Percentiles rank a stretch among this genome's conserved stretches.
phyloP scores from a whole-genome alignment of 2,329 filamentous ascomycete species.

The Pseudofabraea citricarpa region DNA sequence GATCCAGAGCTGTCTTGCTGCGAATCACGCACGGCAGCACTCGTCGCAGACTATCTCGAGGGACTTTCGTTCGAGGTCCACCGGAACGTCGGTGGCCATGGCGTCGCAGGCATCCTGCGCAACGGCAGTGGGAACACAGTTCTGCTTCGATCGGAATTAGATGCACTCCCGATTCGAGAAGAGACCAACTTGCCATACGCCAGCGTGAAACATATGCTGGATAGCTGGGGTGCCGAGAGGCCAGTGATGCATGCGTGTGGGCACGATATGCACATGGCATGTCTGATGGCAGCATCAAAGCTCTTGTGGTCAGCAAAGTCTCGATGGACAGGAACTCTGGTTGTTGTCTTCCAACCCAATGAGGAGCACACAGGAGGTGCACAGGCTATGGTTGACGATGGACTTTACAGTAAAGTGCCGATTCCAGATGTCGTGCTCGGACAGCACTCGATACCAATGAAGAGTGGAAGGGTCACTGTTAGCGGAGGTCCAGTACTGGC shows the following conservation, averaged over 20 bases:
- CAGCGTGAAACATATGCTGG: conserved; percentile 28
- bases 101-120: conserved; percentile 32
- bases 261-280: conserved; percentile 50
- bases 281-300: conserved; percentile 42
- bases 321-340: conserved; percentile 49
- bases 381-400: conserved; percentile 53
- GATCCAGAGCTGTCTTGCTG: conserved; percentile 15
- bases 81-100: conserved; percentile 36
- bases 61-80: background rate
- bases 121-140: conserved; percentile 25
- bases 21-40: conserved; percentile 10
- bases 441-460: conserved; percentile 36
- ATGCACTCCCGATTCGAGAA: conserved; percentile 43
- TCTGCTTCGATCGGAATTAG: conserved; percentile 43
- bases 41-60: conserved; percentile 1
- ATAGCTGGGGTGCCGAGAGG: conserved; percentile 37
- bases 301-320: conserved; percentile 35
- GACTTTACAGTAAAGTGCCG: conserved; percentile 46
- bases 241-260: conserved; percentile 55
- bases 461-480: background rate
- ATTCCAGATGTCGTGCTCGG: conserved; percentile 48
- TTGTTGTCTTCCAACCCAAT: conserved; percentile 54
- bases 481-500: background rate
- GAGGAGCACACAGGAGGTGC: conserved; percentile 54
- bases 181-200: conserved; percentile 41